Base-by-base conservation (phyloP, 2,329 filamentous ascomycete species). In the Westerdykella aurantiaca region DNA sequence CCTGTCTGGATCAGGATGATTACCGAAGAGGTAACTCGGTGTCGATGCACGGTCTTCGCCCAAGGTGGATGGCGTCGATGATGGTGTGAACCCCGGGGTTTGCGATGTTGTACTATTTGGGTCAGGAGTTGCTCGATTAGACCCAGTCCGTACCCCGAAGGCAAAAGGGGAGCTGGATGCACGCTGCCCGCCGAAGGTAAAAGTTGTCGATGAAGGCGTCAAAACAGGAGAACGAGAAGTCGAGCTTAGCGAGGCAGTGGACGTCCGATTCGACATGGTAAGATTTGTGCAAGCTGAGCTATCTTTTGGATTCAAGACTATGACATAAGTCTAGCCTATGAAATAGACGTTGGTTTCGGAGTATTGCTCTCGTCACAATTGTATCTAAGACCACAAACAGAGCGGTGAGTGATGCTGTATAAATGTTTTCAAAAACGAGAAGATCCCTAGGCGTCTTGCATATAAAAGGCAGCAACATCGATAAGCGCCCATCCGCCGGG, bases 1-100 rank as follows among this genome's bases (percentile, higher is more conserved):
- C 18, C 9, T 41, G 31, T 52, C 47, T 35, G 34, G 45, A 34
- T 52, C 41, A 44, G 31, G 11, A 21, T 43, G 25, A 13, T 37
- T 25, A 37, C 42, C n/a, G 31, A 41, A 39, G 11, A 29, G 11
- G 29, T 18, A 43, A 34, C 39, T 39, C n/a, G 40, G 35, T 16
- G 39, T 29, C 6, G 43, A 21, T 41, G 14, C 17, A 25, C 34
- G 43, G 14, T 38, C 34, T 37, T 41, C 33, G 17, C 34, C 43
- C 18, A 38, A 45, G 12, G 31, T 39, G 17, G 34, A 42, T 33
- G 44, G 18, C 22, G 44, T 16, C 17, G 42, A 39, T 37, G 45
- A 42, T 17, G 45, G 35, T 16, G 43, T 45, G 38, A 37, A 41
- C 5, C 22, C 31, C 1, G 33, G 37, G 33, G 37, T 44, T 31